Conservation (phyloP, 495 filamentous ascomycete genomes). For the Xylaria curta region DNA sequence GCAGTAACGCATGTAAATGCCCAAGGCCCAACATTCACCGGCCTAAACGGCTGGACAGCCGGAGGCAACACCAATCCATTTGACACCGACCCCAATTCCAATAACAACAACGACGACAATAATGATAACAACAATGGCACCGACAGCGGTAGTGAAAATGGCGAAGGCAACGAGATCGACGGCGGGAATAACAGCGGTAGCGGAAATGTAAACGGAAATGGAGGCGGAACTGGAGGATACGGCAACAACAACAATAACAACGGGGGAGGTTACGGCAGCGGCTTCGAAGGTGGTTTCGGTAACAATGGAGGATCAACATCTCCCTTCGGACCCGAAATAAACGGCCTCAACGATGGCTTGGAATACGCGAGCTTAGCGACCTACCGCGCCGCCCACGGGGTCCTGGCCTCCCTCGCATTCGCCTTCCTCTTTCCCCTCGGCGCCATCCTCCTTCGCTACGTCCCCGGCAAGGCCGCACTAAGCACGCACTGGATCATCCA, state of each 20-base stretch:
- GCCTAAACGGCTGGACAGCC: not conserved
- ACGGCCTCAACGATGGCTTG: slow-evolving; percentile 34
- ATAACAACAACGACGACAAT: not conserved
- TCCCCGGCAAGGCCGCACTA: slow-evolving; percentile 43
- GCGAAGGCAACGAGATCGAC: not conserved
- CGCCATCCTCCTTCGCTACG: slow-evolving; percentile 59
- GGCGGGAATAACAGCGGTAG: not conserved
- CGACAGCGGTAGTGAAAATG: not conserved
- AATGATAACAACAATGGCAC: not conserved
- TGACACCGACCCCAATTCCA: slow-evolving; percentile 15
- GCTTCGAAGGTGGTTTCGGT: not conserved
- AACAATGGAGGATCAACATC: slow-evolving; percentile 2
- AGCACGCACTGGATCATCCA: slow-evolving; percentile 63
- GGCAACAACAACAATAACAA: not conserved
- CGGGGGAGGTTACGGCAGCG: not conserved
- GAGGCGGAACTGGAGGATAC: not conserved
- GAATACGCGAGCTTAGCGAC: slow-evolving; percentile 15
- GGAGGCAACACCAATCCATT: slow-evolving; percentile 2
- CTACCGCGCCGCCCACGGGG: slow-evolving; percentile 48
- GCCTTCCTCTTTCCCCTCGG: slow-evolving; percentile 61
- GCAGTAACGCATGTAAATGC: not conserved
- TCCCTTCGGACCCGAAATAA: slow-evolving; percentile 26
- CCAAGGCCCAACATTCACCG: not conserved
- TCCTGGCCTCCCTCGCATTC: slow-evolving; percentile 52
- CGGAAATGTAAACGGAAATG: not conserved